phyloP scores from a whole-genome alignment of 2,329 filamentous ascomycete species.

The Leptographium galeiforme region DNA sequence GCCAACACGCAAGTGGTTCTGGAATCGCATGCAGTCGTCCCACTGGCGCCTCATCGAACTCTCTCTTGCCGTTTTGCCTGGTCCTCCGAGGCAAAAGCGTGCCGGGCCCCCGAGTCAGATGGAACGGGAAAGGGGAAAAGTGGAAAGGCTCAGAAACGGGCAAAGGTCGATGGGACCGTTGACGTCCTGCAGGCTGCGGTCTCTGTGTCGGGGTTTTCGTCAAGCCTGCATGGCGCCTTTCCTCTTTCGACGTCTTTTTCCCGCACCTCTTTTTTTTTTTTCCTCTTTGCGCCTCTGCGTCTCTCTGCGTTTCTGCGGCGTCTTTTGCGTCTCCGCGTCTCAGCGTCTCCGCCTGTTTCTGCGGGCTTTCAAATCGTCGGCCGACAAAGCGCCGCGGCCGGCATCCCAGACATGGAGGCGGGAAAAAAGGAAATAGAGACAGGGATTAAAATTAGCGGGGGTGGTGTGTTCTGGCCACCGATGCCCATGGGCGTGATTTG shows the following conservation, averaged over 20 bases:
- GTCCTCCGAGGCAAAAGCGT: not conserved
- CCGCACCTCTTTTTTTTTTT: not conserved
- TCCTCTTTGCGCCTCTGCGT: not conserved
- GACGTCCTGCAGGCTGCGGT: not conserved
- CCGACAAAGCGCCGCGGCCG: not conserved
- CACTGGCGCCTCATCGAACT: not conserved
- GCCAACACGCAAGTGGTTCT: not conserved
- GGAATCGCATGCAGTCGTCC: not conserved
- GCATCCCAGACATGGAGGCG: too few species aligned
- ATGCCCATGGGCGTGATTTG: not conserved
- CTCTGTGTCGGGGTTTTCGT: conserved; percentile 1
- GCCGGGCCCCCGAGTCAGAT: not conserved
- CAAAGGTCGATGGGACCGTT: not conserved
- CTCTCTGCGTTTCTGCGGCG: too few species aligned
- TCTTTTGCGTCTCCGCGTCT: not conserved
- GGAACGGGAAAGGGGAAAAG: not conserved
- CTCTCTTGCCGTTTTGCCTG: not conserved
- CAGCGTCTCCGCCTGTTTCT: not conserved
- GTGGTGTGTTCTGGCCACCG: not conserved
- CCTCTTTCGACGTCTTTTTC: conserved; percentile 5
- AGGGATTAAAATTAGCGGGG: not conserved
- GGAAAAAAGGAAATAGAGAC: not conserved
- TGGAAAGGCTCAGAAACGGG: not conserved
- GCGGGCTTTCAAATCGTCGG: not conserved
- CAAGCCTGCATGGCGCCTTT: conserved; percentile 10